Evolutionary conservation across 352 stramenopile genomes (phyloP).

Genomic region (Globisporangium solare): DNA sequence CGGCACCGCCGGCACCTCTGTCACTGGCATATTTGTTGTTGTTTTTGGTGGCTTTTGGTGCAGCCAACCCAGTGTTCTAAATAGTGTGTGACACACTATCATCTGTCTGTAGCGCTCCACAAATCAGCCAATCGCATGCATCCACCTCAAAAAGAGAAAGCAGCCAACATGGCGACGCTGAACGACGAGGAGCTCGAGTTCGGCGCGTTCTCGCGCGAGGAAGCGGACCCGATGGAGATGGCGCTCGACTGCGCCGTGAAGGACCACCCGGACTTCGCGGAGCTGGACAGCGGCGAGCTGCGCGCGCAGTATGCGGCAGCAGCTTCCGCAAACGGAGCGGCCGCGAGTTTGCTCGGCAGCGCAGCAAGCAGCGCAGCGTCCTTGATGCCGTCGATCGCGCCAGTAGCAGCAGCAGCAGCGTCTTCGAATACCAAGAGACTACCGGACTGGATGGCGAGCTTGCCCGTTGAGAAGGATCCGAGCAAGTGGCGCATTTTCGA

Average conservation of each 20-base stretch:
- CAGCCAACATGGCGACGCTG: too few species aligned
- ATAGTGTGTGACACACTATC: too few species aligned
- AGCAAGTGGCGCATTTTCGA: conserved; percentile 66
- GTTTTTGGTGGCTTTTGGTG: too few species aligned
- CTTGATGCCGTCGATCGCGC: too few species aligned
- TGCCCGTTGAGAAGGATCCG: conserved; percentile 60
- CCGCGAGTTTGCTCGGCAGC: background rate
- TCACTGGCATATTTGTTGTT: background rate
- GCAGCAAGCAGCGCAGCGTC: conserved; percentile 7
- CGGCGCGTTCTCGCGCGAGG: conserved; percentile 43
- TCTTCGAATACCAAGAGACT: conserved; percentile 10
- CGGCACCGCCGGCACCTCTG: background rate
- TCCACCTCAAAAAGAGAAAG: too few species aligned
- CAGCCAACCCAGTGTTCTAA: too few species aligned
- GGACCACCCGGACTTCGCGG: conserved; percentile 67
- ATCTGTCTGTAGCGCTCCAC: too few species aligned
- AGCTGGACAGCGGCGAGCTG: conserved; percentile 34
- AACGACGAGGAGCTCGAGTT: conserved; percentile 66
- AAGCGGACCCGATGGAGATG: conserved; percentile 64
- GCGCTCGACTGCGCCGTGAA: conserved; percentile 54
- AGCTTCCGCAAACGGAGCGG: background rate
- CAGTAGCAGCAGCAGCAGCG: background rate
- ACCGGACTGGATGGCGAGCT: conserved; percentile 47
- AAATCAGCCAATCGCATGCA: too few species aligned
- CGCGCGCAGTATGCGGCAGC: conserved; percentile 15